Evolutionary conservation across 2,329 filamentous ascomycete genomes (phyloP).

Genomic region (Phyllosticta citrichinensis): DNA sequence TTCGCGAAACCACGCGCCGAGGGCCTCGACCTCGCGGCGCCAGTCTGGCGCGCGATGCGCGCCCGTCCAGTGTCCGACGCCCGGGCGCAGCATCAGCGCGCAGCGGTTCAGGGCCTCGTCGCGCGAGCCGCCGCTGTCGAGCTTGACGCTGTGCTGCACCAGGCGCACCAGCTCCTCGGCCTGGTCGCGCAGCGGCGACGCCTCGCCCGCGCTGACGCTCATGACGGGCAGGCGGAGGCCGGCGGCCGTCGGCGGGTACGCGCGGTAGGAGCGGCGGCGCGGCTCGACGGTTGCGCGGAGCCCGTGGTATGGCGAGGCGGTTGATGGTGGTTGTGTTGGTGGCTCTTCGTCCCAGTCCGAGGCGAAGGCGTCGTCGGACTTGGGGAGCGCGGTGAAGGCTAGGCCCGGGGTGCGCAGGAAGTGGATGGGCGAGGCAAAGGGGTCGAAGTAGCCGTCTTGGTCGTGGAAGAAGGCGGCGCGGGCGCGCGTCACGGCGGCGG

Average conservation of each 20-base stretch:
- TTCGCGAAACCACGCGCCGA: conserved; percentile 7
- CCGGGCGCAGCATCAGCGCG: neutral
- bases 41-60: neutral
- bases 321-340: too few relatives aligned
- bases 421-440: conserved; percentile 40
- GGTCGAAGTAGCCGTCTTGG: conserved; percentile 37
- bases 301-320: neutral
- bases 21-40: neutral
- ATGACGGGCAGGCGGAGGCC: conserved; percentile 32
- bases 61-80: conserved; percentile 6
- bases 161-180: conserved; percentile 30
- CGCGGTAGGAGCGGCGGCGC: conserved; percentile 16
- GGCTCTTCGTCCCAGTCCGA: conserved; percentile 11
- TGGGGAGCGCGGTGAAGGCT: conserved; percentile 18
- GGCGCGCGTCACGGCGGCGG: conserved; percentile 21
- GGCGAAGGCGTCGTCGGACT: conserved; percentile 20
- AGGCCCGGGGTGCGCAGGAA: conserved; percentile 33
- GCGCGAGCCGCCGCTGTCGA: neutral
- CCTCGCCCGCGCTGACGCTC: conserved; percentile 28
- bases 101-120: neutral
- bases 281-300: conserved; percentile 14
- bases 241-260: conserved; percentile 33
- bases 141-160: conserved; percentile 24
- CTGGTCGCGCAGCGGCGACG: conserved; percentile 31
- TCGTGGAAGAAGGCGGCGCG: conserved; percentile 32